phyloP scores from a whole-genome alignment of 2,329 filamentous ascomycete species.

The Chaetothyriales sp. region DNA sequence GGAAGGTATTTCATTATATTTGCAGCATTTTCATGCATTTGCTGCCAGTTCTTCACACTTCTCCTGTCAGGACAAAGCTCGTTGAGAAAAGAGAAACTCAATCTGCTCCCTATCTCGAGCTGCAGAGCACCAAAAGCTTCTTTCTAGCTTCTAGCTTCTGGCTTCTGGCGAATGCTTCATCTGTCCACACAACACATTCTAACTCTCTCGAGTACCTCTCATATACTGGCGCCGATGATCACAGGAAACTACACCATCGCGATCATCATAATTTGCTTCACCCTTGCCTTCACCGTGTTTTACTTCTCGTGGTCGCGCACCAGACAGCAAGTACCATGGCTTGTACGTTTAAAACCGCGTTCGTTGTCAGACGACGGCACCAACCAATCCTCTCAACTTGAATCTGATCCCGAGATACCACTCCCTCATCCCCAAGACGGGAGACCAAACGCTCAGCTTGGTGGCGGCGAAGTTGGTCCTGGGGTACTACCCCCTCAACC shows the following conservation, averaged over 20 bases:
- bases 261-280: not conserved
- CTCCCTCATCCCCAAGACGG: not conserved
- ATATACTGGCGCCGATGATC: not conserved
- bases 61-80: not conserved
- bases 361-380: not conserved
- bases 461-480: not conserved
- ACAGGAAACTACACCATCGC: not conserved
- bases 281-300: not conserved
- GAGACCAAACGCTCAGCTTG: not conserved
- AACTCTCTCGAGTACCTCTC: too few species aligned
- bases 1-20: not conserved
- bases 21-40: not conserved
- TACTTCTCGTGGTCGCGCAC: not conserved
- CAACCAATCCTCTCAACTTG: not conserved
- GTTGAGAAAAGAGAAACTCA: too few species aligned
- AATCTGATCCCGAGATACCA: not conserved
- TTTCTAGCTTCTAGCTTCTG: not conserved
- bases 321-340: not conserved
- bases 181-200: too few species aligned
- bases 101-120: too few species aligned
- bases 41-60: not conserved
- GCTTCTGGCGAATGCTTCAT: not conserved
- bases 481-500: too few species aligned
- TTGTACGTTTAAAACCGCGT: not conserved
- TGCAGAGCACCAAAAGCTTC: too few species aligned